Evolutionary conservation across 176 grass and related monocot species (phyloP), one percentile per base, ranked within the genome.

Genomic region (Aegilops longissima): DNA sequence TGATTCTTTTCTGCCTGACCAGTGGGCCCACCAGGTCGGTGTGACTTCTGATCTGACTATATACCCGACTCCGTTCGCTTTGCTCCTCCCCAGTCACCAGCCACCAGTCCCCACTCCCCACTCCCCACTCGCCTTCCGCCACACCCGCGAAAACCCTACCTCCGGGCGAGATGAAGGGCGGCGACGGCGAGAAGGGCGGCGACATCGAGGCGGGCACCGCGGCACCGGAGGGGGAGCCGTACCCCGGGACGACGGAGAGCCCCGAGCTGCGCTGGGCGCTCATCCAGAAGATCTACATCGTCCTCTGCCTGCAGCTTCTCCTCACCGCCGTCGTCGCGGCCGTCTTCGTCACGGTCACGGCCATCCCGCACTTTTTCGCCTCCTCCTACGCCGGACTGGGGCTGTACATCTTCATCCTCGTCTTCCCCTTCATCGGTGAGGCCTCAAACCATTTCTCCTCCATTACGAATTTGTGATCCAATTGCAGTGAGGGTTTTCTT

Each of bases 261-360:
- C 84, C 84, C 1, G 92, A 97, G 62, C 54, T 94, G 49, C 78
- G 92, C n/a, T 97, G 95, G 95, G 92, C 90, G 23, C 93, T 97
- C 82, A 93, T 97, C 84, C 83, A 87, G 38, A 97, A 97, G 88
- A 87, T 94, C 72, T 97, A 94, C 82, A 3, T 54, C 85, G 94
- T 97, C 68, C 76, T 97, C 51, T 78, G 90, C n/a, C 5, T 91
- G 24, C 95, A 97, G 86, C 74, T 97, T 2, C 44, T 68, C 69
- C 80, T 97, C 76, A 94, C 95, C 3, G 92, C 84, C 73, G 88
- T 12, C 40, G 92, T 92, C 71, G 90, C 92, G 17, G 88, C 83
- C 17, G 84, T 94, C 76, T 86, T 97, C 76, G 88, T 94, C 42
- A 82, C 40, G 49, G 88, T 97, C 84, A 23, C 21, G 0, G 86